Base-by-base conservation (phyloP, 176 grass and related monocot genomes). In the Carex scoparia region DNA sequence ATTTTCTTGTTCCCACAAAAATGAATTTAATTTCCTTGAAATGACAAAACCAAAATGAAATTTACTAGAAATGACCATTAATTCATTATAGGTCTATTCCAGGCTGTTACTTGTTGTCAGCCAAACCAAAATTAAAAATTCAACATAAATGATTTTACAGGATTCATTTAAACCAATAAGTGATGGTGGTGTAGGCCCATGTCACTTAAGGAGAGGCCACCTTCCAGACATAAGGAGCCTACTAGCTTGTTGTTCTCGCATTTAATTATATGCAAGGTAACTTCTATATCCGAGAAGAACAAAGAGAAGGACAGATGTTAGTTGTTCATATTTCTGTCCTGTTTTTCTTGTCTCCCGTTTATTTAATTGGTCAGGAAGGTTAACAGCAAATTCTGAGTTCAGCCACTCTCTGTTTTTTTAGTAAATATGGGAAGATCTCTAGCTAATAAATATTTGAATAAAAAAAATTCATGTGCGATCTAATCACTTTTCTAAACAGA, bases 211-310 rank as follows among this genome's bases (percentile, higher is more conserved):
- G 46, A 80, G 76, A 81, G 76, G 85, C 61, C 14, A 80, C 59
- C 44, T 61, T 64, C 5, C 38, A 9, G 84, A 86, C 84, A 86
- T 5, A 38, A 65, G 73, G 84, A 65, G 69, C 84, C 84, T 71
- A 86, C 84, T 51, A 60, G 11, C 28, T 59, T 35, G 19, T 35
- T 73, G 40, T 27, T 78, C 30, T 78, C 4, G 30, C 16, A 51
- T 38, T 81, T 78, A 78, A 18, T 65, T 49, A 15, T 13, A 83
- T 69, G 42, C 30, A 28, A 69, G 42, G 83, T 37, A 76, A 12
- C 67, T 85, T 76, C 83, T 28, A 67, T 51, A 86, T 86, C 61
- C 42, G 63, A 86, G 28, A 80, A 85, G 42, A 66, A 69, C 85
- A 69, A 46, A 40, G 75, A 86, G 77, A 66, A 31, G 10, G 85